phyloP scores from a whole-genome alignment of 2,329 filamentous ascomycete species.

The Ascochyta koolunga region DNA sequence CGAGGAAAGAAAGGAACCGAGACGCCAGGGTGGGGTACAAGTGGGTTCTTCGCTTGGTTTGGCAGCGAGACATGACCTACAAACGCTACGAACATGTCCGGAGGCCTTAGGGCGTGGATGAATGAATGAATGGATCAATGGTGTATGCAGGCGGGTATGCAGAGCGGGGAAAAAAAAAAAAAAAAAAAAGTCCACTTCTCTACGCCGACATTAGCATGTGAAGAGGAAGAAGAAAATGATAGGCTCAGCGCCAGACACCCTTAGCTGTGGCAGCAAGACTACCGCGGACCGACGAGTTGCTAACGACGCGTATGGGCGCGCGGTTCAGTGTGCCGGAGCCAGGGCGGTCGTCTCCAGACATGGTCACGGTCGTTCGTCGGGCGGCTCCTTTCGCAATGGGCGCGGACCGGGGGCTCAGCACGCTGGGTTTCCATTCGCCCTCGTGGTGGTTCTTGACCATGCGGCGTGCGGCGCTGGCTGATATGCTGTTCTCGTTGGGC shows the following conservation, averaged over 20 bases:
- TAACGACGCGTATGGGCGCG: conserved; percentile 43
- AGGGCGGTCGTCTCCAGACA: conserved; percentile 38
- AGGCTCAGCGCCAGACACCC: conserved; percentile 43
- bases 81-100: conserved; percentile 4
- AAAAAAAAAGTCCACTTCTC: conserved; percentile 6
- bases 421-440: conserved; percentile 60
- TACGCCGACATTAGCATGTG: conserved; percentile 12
- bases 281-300: conserved; percentile 38
- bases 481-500: conserved; percentile 64
- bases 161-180: not conserved
- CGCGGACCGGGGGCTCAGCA: conserved; percentile 66
- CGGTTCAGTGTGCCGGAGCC: conserved; percentile 34
- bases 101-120: conserved; percentile 2
- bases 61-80: too few relatives aligned
- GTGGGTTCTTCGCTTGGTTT: too few relatives aligned
- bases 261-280: conserved; percentile 40
- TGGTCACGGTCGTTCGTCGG: conserved; percentile 46
- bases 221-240: not conserved
- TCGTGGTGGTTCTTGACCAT: conserved; percentile 69
- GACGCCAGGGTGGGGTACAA: too few relatives aligned
- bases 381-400: conserved; percentile 62
- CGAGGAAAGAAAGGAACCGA: too few relatives aligned
- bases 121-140: too few relatives aligned
- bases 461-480: conserved; percentile 67
- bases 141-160: too few relatives aligned